Base-by-base conservation (phyloP, 192 early-diverging fungal genomes). In the Entomortierella lignicola region DNA sequence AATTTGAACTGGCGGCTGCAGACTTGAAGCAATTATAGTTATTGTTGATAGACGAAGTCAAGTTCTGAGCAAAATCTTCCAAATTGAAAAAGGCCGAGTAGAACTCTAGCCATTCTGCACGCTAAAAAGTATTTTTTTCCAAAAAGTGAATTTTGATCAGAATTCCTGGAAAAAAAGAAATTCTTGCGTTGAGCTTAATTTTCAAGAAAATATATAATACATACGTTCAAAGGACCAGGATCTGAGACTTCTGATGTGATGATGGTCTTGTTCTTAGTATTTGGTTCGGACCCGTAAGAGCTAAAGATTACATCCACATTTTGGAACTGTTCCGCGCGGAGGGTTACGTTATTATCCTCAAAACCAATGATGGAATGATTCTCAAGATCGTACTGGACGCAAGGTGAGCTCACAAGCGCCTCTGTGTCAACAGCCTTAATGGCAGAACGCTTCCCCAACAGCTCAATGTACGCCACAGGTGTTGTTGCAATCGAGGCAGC, bases 41-140 rank as follows among this genome's bases (percentile, higher is more conserved):
- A 54, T 77, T 53, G 55, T 69, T 83, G 51, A 93, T 87, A 4
- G 70, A 10, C 4, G 54, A 30, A 41, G 81, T 70, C 57, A 91
- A 54, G 26, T 60, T 68, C 60, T 87, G 90, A 27, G 89, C 86
- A 29, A 25, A 21, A 31, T 60, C 66, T 65, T 93, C 91, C 11
- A 73, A 52, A 74, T 93, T 91, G 84, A 86, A 93, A 80, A 91
- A 91, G n/a, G 85, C 80, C 11, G 82, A 66, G 69, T 88, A 86
- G 75, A 89, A 89, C 67, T 81, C 69, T 54, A 90, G 57, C 88
- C 89, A 92, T 55, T 85, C 84, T 42, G 85, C 71, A 34, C 89
- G 87, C 83, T 89, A 63, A 12, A 56, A 20, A 48, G 8, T 54
- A 48, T 64, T 54, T 2, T 30, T 26, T 26, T 50, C 12, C 17